Evolutionary conservation across 805 yeast species (phyloP).

Genomic region (Cyberlindnera samutprakarnensis): DNA sequence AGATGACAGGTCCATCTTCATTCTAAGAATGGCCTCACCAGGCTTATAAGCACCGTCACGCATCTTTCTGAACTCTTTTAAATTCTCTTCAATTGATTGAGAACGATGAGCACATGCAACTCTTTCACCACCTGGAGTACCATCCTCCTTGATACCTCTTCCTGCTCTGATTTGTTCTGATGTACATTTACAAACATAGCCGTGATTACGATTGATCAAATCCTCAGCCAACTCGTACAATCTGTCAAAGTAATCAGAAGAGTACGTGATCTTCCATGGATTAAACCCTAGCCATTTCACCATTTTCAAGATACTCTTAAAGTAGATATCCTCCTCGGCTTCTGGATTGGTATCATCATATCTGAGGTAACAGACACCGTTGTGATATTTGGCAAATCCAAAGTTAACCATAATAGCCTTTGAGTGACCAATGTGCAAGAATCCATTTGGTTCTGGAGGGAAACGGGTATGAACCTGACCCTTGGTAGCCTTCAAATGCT

Average conservation of each 20-base stretch:
- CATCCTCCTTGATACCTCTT: conserved; percentile 88
- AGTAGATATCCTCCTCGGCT: conserved; percentile 92
- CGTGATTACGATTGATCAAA: conserved; percentile 62
- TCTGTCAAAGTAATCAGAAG: conserved; percentile 90
- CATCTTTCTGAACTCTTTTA: conserved; percentile 83
- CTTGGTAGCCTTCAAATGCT: conserved; percentile 69
- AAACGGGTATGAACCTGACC: conserved; percentile 90
- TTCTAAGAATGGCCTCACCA: conserved; percentile 91
- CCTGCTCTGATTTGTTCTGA: conserved; percentile 83
- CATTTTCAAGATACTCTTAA: conserved; percentile 76
- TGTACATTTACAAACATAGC: conserved; percentile 91
- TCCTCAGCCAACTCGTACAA: conserved; percentile 85
- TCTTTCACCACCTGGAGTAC: conserved; percentile 91
- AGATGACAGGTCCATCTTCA: conserved; percentile 87
- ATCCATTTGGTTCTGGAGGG: conserved; percentile 99
- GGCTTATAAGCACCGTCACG: conserved; percentile 80
- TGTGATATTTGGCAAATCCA: conserved; percentile 86
- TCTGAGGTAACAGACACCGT: conserved; percentile 86
- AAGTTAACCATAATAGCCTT: conserved; percentile 97
- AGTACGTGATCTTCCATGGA: conserved; percentile 93
- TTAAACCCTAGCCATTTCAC: conserved; percentile 89
- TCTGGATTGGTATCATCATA: conserved; percentile 98
- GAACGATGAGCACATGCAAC: conserved; percentile 72
- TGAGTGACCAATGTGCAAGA: conserved; percentile 93
- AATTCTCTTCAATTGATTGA: conserved; percentile 64